Percentiles rank a stretch among this genome's conserved stretches.
phyloP scores from a whole-genome alignment of 2,329 filamentous ascomycete genomes.

The Curvularia hawaiiensis region DNA sequence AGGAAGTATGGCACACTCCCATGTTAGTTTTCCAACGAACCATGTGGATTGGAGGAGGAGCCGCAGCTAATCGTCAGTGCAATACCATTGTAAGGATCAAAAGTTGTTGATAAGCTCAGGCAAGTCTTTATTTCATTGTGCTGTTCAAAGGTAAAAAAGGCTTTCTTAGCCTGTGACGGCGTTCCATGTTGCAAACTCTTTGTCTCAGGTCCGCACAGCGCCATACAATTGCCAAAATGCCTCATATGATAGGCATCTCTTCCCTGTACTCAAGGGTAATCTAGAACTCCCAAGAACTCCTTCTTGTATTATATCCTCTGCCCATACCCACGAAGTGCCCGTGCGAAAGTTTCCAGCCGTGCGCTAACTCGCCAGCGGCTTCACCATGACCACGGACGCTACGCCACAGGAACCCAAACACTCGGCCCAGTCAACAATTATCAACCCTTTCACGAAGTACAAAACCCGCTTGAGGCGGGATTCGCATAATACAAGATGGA shows the following conservation, averaged over 20 bases:
- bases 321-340: neutral
- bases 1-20: no score
- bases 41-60: neutral
- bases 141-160: neutral
- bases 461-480: constrained; percentile 11
- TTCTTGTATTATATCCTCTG: neutral
- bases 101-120: neutral
- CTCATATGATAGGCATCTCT: neutral
- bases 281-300: neutral
- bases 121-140: constrained; percentile 1
- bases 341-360: neutral
- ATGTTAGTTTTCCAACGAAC: no score
- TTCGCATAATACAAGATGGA: constrained; percentile 11
- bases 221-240: neutral
- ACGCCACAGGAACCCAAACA: neutral
- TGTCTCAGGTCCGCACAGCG: constrained; percentile 3
- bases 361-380: neutral
- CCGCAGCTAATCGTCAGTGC: neutral
- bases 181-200: constrained; percentile 1
- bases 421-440: constrained; percentile 7
- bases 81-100: neutral
- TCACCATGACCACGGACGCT: neutral
- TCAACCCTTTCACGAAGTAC: constrained; percentile 13
- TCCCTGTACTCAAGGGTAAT: neutral
- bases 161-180: neutral